Conservation (phyloP, 345 rosid species). For the Diplotaxis tenuifolia region DNA sequence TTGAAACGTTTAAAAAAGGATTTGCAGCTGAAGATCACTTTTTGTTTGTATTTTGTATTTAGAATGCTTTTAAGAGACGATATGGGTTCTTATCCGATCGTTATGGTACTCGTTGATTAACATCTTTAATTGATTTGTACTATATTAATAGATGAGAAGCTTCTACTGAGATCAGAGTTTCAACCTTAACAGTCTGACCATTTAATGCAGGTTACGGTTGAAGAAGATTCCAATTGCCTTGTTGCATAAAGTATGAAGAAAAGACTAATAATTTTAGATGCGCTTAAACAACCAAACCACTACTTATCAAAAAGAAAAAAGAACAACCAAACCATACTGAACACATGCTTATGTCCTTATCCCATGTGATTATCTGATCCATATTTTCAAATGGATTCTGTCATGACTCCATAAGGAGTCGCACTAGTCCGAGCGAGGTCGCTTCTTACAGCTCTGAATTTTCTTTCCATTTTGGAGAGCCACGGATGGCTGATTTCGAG, state of each 20-base stretch:
- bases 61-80: not conserved
- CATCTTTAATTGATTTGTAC: not conserved
- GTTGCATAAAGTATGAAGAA: not conserved
- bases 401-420: not conserved
- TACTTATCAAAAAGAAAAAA: too few species aligned
- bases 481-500: too few species aligned
- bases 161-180: too few species aligned
- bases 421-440: not conserved
- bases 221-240: not conserved
- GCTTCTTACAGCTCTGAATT: not conserved
- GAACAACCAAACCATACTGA: too few species aligned
- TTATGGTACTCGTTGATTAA: not conserved
- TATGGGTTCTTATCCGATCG: not conserved
- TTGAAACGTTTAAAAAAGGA: too few species aligned
- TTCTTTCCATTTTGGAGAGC: too few species aligned
- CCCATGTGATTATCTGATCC: not conserved
- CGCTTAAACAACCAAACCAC: too few species aligned
- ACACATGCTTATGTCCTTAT: too few species aligned
- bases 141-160: not conserved
- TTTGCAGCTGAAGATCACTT: not conserved
- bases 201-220: too few species aligned
- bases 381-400: not conserved
- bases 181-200: too few species aligned
- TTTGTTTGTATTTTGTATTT: not conserved
- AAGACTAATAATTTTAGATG: not conserved